Conservation (phyloP, 2,329 filamentous ascomycete genomes). For the Epichloe coenophiala region DNA sequence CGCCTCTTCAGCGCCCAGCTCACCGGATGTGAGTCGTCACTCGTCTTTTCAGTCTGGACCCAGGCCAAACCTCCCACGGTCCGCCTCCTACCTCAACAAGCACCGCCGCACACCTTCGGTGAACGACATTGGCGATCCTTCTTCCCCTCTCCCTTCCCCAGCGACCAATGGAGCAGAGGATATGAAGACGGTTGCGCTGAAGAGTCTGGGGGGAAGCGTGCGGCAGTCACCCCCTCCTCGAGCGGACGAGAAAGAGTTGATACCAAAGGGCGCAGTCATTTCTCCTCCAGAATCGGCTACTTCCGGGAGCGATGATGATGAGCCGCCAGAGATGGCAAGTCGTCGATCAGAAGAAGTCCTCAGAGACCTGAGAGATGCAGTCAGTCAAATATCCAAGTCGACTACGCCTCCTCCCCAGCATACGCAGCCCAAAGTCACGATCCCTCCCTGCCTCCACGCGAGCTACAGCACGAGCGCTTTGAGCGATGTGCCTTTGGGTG, state of each 20-base stretch:
- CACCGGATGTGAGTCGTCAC: slow-evolving; percentile 44
- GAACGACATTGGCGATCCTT: slow-evolving; percentile 14
- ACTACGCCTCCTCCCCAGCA: slow-evolving; percentile 36
- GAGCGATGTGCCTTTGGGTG: slow-evolving; percentile 25
- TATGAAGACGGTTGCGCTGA: slow-evolving; percentile 24
- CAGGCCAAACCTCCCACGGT: slow-evolving; percentile 45
- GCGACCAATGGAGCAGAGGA: slow-evolving; percentile 11
- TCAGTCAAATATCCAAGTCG: slow-evolving; percentile 56
- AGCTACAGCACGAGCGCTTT: slow-evolving; percentile 35
- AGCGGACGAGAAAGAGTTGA: slow-evolving; percentile 49
- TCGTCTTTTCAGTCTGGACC: slow-evolving; percentile 39
- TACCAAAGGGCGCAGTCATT: slow-evolving; percentile 74
- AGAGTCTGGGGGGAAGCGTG: slow-evolving; percentile 40
- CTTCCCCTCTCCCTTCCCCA: slow-evolving; percentile 16
- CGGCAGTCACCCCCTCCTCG: slow-evolving; percentile 76
- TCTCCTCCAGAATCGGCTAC: slow-evolving; percentile 84
- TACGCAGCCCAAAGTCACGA: slow-evolving; percentile 18
- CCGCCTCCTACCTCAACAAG: slow-evolving; percentile 51
- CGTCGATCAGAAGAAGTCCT: slow-evolving; percentile 37
- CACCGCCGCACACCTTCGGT: slow-evolving; percentile 46
- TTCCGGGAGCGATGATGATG: slow-evolving; percentile 77
- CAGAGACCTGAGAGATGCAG: slow-evolving; percentile 67
- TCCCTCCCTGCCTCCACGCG: slow-evolving; percentile 23
- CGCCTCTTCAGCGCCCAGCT: slow-evolving; percentile 42
- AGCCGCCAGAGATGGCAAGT: slow-evolving; percentile 31